Conservation (phyloP, 2,329 filamentous ascomycete genomes). For the Grosmannia clavigera region DNA sequence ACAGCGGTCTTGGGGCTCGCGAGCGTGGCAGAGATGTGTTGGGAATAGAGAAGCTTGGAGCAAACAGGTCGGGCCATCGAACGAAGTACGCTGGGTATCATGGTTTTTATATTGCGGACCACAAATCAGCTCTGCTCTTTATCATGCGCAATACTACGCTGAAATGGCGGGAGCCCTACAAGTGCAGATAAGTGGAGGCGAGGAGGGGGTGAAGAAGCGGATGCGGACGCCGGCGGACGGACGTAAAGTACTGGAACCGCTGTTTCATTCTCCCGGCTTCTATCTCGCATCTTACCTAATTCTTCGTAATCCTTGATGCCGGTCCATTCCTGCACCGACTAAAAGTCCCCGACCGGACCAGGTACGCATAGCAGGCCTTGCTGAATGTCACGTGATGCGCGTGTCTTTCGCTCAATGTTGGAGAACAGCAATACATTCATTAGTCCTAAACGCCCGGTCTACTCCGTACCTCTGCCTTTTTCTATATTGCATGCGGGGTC, state of each 20-base stretch:
- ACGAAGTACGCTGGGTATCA: background rate
- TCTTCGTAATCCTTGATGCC: background rate
- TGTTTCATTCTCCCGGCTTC: background rate
- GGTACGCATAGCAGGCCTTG: no score
- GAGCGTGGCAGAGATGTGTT: background rate
- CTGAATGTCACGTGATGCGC: no score
- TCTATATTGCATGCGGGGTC: background rate
- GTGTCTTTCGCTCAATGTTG: no score
- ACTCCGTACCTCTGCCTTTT: background rate
- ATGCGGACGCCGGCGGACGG: constrained; percentile 1
- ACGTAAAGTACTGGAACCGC: background rate
- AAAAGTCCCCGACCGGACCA: no score
- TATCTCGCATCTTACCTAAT: background rate
- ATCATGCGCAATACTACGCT: background rate
- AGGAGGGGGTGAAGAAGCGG: background rate
- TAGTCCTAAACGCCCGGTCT: background rate
- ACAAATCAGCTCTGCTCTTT: background rate
- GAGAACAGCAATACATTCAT: background rate
- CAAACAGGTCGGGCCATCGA: background rate
- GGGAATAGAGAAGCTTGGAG: constrained; percentile 1
- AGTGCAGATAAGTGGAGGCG: background rate
- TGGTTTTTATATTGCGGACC: background rate
- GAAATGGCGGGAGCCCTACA: background rate
- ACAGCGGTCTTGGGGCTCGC: background rate
- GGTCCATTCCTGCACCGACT: background rate